These are phyloP conservation scores for Avicennia marina DNA, from an alignment of 257 asterid species.

Conservation along the genomic window DNA sequence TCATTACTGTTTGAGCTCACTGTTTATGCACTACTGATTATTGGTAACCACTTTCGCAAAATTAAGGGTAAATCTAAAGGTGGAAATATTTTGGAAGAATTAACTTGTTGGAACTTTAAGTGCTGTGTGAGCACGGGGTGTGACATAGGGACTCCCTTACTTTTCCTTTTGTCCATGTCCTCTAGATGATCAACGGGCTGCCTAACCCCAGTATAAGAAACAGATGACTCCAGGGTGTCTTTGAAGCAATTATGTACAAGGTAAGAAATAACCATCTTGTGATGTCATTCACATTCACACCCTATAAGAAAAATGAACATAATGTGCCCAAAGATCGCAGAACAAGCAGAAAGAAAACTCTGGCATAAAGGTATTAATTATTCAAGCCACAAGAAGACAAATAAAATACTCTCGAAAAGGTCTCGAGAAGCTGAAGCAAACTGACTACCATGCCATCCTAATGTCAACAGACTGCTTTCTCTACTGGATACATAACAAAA, in stretches of 20 bases:
- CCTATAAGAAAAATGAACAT: conserved; percentile 31
- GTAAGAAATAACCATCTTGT: conserved; percentile 71
- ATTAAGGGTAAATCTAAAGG: no score
- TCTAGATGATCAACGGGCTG: conserved; percentile 48
- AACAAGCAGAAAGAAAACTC: background rate
- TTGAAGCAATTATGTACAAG: conserved; percentile 84
- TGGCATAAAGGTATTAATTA: background rate
- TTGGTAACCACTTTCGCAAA: no score
- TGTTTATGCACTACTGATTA: no score
- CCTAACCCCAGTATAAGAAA: conserved; percentile 56
- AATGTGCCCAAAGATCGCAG: background rate
- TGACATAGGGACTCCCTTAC: conserved; percentile 37
- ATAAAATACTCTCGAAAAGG: background rate
- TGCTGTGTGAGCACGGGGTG: background rate
- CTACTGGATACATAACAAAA: background rate
- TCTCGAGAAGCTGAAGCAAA: conserved; percentile 6
- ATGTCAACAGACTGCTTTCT: background rate
- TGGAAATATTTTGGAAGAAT: no score
- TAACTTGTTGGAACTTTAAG: background rate
- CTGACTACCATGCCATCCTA: background rate
- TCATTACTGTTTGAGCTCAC: no score
- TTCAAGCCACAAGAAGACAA: background rate
- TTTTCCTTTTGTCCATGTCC: conserved; percentile 76
- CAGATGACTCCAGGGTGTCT: conserved; percentile 70
- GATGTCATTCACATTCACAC: conserved; percentile 62